Base-by-base conservation (phyloP, 352 stramenopile genomes). In the Phytophthora constricta region DNA sequence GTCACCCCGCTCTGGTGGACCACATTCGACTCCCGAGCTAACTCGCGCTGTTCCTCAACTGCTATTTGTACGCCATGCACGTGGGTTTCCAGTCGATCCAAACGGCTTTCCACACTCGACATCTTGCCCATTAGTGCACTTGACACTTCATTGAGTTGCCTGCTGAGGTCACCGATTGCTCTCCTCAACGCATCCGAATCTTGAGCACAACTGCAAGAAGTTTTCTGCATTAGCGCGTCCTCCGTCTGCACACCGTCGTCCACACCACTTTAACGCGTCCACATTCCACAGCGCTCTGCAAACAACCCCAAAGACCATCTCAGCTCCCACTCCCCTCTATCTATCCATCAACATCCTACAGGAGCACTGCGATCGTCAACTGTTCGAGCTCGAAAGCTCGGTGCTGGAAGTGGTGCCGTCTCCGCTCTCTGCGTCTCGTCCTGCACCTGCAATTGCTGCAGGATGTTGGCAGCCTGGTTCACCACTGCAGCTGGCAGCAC, bases 111-210 rank as follows among this genome's bases (percentile, higher is more conserved):
- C 22, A 86, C 72, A 14, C 51, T 67, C 33, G 69, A 72, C 8
- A 86, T 77, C 47, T 80, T 83, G 33, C 54, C 39, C 57, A 72
- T 41, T 5, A 86, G 68, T 39, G 65, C 59, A 25, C 51, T 59
- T 0, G 77, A 78, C n/a, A 86, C 51, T 5, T 66, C 41, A 19
- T 47, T 58, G 34, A 85, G 63, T 50, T 83, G 74, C 9, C 54
- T 60, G 58, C 68, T 78, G 43, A 86, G 60, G 2, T 66, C 56
- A 22, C 52, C 25, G 27, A 75, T 55, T 13, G 55, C 55, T 20
- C 58, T 62, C 46, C 14, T 47, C 19, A 75, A 52, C 11, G 39
- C 42, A 0, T 58, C 33, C 9, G 50, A 41, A 19, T 70, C 48
- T 20, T 56, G 58, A 5, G 41, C 56, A 34, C 51, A 67, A 23